A percentile compares a stretch with the other conserved stretches of the same genome.
phyloP scores from a whole-genome alignment of 2,329 filamentous ascomycete species.

The Pseudomassariella vexata region DNA sequence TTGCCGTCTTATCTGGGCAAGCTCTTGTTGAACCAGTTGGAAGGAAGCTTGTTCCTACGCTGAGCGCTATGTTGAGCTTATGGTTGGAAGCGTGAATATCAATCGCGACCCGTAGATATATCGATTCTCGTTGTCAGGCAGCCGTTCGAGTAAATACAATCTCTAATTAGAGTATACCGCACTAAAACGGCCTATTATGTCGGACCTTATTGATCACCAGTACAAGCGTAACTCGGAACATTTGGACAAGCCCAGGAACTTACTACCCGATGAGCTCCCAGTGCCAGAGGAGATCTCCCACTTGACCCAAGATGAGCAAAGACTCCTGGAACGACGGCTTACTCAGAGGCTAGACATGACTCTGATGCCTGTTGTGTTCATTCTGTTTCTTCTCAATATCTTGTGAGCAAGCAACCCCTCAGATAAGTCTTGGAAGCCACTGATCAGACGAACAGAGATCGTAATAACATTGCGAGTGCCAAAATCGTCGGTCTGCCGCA shows the following conservation, averaged over 20 bases:
- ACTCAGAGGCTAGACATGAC: slow-evolving; percentile 8
- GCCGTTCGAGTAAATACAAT: too few relatives aligned
- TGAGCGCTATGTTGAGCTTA: too few relatives aligned
- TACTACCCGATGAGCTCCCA: slow-evolving; percentile 5
- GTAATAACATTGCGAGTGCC: slow-evolving; percentile 12
- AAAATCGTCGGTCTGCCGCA: slow-evolving; percentile 10
- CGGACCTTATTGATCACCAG: slow-evolving; percentile 1
- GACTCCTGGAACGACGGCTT: slow-evolving; percentile 1
- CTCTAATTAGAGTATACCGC: too few relatives aligned
- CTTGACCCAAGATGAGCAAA: slow-evolving; percentile 1
- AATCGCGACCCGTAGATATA: too few relatives aligned
- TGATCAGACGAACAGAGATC: too few relatives aligned
- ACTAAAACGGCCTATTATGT: too few relatives aligned
- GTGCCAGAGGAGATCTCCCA: slow-evolving; percentile 4
- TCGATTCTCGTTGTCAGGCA: too few relatives aligned
- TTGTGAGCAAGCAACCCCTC: slow-evolving; percentile 8
- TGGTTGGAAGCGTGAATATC: too few relatives aligned
- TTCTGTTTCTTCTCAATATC: slow-evolving; percentile 12
- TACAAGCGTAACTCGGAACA: slow-evolving; percentile 3
- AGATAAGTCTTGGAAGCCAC: too few relatives aligned
- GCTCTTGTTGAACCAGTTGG: too few relatives aligned
- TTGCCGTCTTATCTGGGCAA: too few relatives aligned
- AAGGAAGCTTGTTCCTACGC: too few relatives aligned
- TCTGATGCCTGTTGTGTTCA: slow-evolving; percentile 11
- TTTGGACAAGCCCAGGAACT: neutral